Evolutionary conservation across 768 basidiomycete species (phyloP).

Genomic region (Collybiopsis luxurians): DNA sequence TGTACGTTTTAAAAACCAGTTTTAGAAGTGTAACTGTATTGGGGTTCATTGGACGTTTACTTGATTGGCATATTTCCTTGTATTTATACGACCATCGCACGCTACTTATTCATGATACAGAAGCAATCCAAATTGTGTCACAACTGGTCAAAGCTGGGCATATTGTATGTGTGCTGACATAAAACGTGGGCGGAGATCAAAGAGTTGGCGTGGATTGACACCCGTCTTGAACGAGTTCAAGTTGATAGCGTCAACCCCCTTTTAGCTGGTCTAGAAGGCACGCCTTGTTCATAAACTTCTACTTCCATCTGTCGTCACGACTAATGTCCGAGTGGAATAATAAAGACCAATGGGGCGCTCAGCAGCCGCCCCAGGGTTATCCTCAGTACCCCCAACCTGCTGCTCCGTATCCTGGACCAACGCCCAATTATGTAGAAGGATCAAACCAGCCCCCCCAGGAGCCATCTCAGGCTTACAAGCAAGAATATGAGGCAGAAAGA

Average conservation of each 20-base stretch:
- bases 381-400: neutral
- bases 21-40: neutral
- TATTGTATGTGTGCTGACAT: too few species aligned
- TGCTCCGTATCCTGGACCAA: slow-evolving; percentile 14
- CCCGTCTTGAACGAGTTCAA: too few species aligned
- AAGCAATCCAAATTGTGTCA: too few species aligned
- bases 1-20: slow-evolving; percentile 72
- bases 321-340: slow-evolving; percentile 17
- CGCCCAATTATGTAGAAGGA: slow-evolving; percentile 21
- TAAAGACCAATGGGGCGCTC: slow-evolving; percentile 17
- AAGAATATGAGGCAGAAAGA: slow-evolving; percentile 58
- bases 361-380: neutral
- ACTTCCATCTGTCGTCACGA: neutral
- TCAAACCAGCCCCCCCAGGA: slow-evolving; percentile 19
- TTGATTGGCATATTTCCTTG: too few species aligned
- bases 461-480: slow-evolving; percentile 15
- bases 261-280: slow-evolving; percentile 3
- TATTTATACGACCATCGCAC: too few species aligned
- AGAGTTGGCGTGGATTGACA: too few species aligned
- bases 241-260: too few species aligned
- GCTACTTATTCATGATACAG: too few species aligned
- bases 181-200: too few species aligned
- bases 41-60: too few species aligned
- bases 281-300: neutral
- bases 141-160: too few species aligned